Base-by-base conservation (phyloP, 768 basidiomycete species). In the Mycena indigotica region DNA sequence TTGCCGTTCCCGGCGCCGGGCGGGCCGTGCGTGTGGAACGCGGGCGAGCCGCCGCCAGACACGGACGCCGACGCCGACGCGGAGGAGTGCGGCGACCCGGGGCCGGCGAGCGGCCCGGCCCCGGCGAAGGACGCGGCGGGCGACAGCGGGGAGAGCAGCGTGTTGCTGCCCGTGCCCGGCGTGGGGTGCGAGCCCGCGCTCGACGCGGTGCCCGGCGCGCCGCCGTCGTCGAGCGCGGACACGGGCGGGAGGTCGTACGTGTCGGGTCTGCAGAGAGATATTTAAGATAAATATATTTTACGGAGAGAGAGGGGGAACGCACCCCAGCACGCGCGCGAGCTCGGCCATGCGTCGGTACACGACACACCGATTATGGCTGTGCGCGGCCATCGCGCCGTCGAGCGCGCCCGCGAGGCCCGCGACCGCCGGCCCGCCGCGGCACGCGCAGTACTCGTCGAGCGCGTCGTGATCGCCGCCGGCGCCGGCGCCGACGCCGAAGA, bases 371-470 rank as follows among this genome's bases (percentile, higher is more conserved):
- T 21, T 80, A 72, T 19, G 80, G 75, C 46, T 26, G 63, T 86
- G 87, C 55, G 84, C 81, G 38, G 70, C 75, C 10, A 86, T 65
- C 0, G 87, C 82, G 52, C 66, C 79, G 65, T 86, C 83, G 15
- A 90, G 78, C 61, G 88, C 84, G 55, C 87, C 86, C 10, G 80
- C 80, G 24, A 91, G 79, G 19, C 80, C 73, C 52, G 88, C 80
- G 61, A 87, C 81, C 10, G 84, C 77, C 55, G 24, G 4, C 25
- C 15, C 46, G 10, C 10, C 8, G 66, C 87, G 82, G 72, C 88
- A 90, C 21, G 83, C 65, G 66, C 89, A 90, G 56, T 79, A 79
- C 3, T 50, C 24, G 5, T 5, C 52, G n/a, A n/a, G n/a, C n/a
- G n/a, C n/a, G n/a, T n/a, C n/a, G n/a, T n/a, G n/a, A n/a, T n/a